A percentile compares a stretch with the other conserved stretches of the same genome.
These are phyloP conservation scores for Asterella californica DNA, from an alignment of 225 moss, liverwort and hornwort genomes.

Conservation along the genomic window DNA sequence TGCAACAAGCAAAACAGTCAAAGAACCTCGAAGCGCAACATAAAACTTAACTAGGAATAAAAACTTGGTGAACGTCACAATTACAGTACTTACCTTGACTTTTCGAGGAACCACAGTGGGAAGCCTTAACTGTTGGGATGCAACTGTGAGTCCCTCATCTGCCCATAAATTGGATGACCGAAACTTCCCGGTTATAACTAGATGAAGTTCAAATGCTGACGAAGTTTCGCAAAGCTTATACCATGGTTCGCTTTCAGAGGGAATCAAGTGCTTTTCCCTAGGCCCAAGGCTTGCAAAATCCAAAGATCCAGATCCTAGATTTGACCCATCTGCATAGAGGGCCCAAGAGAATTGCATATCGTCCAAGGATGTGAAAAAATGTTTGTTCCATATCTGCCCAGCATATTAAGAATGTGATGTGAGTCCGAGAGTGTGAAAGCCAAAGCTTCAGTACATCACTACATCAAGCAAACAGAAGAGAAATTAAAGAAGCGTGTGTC, in stretches of 20 bases:
- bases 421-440: background rate
- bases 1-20: background rate
- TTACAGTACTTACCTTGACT: slow-evolving; percentile 1
- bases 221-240: slow-evolving; percentile 51
- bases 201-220: slow-evolving; percentile 55
- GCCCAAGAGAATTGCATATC: slow-evolving; percentile 57
- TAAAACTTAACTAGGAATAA: background rate
- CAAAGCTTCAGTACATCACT: background rate
- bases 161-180: slow-evolving; percentile 63
- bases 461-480: no score
- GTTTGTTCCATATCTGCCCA: slow-evolving; percentile 85
- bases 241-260: slow-evolving; percentile 64
- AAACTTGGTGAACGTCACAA: background rate
- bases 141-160: slow-evolving; percentile 59
- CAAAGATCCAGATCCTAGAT: slow-evolving; percentile 52
- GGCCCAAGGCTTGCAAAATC: slow-evolving; percentile 53
- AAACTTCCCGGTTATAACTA: slow-evolving; percentile 60
- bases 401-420: background rate
- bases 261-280: slow-evolving; percentile 44
- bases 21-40: background rate
- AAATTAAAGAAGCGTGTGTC: background rate
- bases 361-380: slow-evolving; percentile 66
- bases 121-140: slow-evolving; percentile 68
- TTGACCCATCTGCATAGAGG: slow-evolving; percentile 63
- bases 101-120: slow-evolving; percentile 30